phyloP scores from a whole-genome alignment of 305 asterid species.

The Plantago coronopus region DNA sequence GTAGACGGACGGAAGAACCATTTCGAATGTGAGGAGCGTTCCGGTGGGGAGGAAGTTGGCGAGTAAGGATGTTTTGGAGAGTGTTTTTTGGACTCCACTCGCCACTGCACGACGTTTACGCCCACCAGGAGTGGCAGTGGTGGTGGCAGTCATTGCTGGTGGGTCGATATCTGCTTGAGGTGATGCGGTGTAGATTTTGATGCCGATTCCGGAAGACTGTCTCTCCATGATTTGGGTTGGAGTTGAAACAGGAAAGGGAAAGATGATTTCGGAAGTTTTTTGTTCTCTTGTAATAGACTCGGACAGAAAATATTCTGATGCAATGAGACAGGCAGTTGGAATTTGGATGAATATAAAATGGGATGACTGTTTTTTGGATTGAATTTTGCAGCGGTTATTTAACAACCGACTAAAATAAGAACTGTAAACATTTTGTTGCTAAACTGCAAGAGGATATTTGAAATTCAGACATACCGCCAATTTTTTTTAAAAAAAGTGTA shows the following conservation, averaged over 20 bases:
- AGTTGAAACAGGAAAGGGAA: no score
- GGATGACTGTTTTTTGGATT: no score
- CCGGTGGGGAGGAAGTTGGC: constrained; percentile 93
- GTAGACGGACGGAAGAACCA: constrained; percentile 82
- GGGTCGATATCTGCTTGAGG: constrained; percentile 31
- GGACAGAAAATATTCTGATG: no score
- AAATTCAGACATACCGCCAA: not conserved
- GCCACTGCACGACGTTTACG: constrained; percentile 55
- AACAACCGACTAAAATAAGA: not conserved
- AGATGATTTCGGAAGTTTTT: no score
- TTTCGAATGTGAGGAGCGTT: constrained; percentile 92
- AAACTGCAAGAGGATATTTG: not conserved
- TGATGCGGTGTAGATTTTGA: constrained; percentile 57
- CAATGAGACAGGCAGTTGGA: no score
- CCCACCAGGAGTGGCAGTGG: constrained; percentile 23
- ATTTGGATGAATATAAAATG: no score
- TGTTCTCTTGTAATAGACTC: no score
- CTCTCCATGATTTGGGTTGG: constrained; percentile 34
- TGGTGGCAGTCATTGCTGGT: constrained; percentile 20
- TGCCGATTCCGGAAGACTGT: constrained; percentile 42
- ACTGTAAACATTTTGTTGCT: not conserved
- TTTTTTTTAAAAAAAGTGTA: no score
- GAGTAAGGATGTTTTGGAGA: constrained; percentile 76
- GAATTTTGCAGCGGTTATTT: not conserved
- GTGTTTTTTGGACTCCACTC: constrained; percentile 76